Conservation (phyloP, 225 moss, liverwort and hornwort genomes). For the Marchantia polymorpha region DNA sequence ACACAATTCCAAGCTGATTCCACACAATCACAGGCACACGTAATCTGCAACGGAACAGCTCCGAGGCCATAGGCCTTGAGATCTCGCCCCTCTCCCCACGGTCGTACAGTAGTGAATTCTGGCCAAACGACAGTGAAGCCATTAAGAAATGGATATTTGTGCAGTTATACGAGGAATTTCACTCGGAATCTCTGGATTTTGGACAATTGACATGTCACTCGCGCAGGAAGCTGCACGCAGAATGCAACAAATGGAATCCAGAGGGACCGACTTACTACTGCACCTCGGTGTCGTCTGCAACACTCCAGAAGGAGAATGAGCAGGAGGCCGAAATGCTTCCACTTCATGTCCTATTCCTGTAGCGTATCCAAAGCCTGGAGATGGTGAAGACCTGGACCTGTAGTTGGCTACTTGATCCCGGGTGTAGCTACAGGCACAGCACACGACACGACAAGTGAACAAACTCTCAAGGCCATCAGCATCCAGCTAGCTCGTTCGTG, state of each 20-base stretch:
- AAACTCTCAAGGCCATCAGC: neutral
- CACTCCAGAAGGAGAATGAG: neutral
- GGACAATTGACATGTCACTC: neutral
- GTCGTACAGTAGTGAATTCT: neutral
- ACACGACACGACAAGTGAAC: neutral
- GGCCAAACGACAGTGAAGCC: neutral
- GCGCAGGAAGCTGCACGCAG: neutral
- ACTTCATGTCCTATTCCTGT: neutral
- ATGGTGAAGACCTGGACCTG: neutral
- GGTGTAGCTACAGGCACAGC: neutral
- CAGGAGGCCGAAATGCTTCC: neutral
- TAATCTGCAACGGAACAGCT: neutral
- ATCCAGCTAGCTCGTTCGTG: neutral
- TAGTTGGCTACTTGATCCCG: neutral
- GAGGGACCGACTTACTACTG: neutral
- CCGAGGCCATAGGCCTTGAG: neutral
- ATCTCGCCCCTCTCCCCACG: neutral
- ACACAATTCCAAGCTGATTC: neutral
- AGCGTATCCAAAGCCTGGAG: neutral
- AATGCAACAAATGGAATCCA: neutral
- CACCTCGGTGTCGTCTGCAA: neutral
- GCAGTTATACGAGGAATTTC: neutral
- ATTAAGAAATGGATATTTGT: neutral
- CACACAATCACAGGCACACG: neutral
- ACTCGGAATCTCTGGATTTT: neutral